Percentiles rank a stretch among this genome's conserved stretches.
These are phyloP conservation scores for Colletotrichum incanum DNA, from an alignment of 2,329 filamentous ascomycete species.

Conservation along the genomic window DNA sequence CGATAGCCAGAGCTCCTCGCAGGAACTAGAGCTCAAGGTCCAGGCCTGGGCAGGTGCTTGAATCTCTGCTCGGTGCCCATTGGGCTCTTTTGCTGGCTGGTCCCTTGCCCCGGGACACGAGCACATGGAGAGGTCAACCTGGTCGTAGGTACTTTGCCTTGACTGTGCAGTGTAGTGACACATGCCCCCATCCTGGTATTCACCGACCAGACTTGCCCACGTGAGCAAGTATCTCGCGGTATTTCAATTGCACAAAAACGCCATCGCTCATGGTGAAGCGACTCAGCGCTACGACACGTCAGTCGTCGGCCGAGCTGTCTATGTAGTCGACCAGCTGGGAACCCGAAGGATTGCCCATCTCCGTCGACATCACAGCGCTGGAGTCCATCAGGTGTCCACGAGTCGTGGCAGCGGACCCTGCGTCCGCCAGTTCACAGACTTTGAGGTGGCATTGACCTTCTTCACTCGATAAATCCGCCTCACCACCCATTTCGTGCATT, in stretches of 20 bases:
- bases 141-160: slow-evolving; percentile 15
- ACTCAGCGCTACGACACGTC: background rate
- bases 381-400: background rate
- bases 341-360: background rate
- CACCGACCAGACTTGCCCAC: slow-evolving; percentile 4
- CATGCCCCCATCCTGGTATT: slow-evolving; percentile 7
- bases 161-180: slow-evolving; percentile 15
- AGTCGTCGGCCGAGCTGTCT: slow-evolving; percentile 1
- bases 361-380: background rate
- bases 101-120: too few species aligned
- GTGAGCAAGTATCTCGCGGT: slow-evolving; percentile 9
- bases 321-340: background rate
- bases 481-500: slow-evolving; percentile 2
- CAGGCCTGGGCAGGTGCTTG: slow-evolving; percentile 10
- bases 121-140: background rate
- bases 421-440: slow-evolving; percentile 15
- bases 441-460: slow-evolving; percentile 25
- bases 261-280: background rate
- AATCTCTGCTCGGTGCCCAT: slow-evolving; percentile 5
- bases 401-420: slow-evolving; percentile 3
- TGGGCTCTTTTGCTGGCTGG: background rate
- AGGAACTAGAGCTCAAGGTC: background rate
- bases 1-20: background rate
- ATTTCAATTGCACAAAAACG: background rate
- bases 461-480: slow-evolving; percentile 24